Conservation (phyloP, 768 basidiomycete species). For the Tephrocybe rancida region DNA sequence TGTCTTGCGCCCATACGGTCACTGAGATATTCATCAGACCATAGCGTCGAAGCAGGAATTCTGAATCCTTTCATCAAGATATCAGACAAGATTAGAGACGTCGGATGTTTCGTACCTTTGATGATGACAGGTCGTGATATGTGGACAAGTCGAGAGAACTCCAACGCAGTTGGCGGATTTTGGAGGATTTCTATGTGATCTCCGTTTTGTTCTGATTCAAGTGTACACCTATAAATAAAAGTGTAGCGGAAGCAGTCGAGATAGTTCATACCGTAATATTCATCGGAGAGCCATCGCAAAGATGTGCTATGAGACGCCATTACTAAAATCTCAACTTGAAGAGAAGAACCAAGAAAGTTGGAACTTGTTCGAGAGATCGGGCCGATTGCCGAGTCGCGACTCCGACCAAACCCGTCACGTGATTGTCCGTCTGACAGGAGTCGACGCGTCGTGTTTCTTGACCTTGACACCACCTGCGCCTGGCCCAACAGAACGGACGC, state of each 20-base stretch:
- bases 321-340: no score
- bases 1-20: slow-evolving; percentile 50
- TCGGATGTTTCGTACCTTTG: slow-evolving; percentile 44
- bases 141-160: slow-evolving; percentile 70
- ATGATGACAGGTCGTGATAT: slow-evolving; percentile 76
- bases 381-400: not conserved
- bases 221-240: no score
- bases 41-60: slow-evolving; percentile 51
- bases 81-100: not conserved
- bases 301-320: slow-evolving; percentile 1
- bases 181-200: slow-evolving; percentile 49
- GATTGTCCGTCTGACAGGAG: not conserved
- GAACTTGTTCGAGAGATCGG: no score
- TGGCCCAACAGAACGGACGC: not conserved
- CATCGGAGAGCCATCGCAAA: slow-evolving; percentile 34
- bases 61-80: slow-evolving; percentile 41
- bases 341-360: no score
- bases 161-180: slow-evolving; percentile 61
- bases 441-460: slow-evolving; percentile 10
- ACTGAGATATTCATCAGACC: slow-evolving; percentile 68
- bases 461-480: no score
- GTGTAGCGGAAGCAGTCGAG: no score
- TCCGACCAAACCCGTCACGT: not conserved
- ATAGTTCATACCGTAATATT: slow-evolving; percentile 39
- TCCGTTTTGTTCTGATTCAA: slow-evolving; percentile 59